Evolutionary conservation across 2,329 filamentous ascomycete species (phyloP).

Genomic region (Penicillium paneum): DNA sequence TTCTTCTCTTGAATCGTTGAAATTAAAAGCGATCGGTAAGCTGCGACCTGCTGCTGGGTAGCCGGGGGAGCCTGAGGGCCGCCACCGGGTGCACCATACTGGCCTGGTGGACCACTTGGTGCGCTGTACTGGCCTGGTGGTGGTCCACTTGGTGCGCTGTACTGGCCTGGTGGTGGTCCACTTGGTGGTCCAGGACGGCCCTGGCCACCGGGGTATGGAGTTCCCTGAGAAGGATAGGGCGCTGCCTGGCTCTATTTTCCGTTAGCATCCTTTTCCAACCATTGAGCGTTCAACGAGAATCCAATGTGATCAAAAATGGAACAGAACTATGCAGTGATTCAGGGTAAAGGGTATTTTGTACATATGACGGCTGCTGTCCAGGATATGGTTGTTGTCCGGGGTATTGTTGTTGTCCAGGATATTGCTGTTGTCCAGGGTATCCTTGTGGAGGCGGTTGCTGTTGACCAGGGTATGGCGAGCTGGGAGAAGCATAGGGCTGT

Average conservation of each 20-base stretch:
- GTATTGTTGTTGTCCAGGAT: constrained; percentile 11
- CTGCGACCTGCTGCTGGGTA: constrained; percentile 50
- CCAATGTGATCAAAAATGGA: not conserved
- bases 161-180: constrained; percentile 24
- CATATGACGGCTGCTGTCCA: constrained; percentile 25
- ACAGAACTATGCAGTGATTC: constrained; percentile 1
- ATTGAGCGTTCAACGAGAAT: not conserved
- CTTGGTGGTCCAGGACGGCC: constrained; percentile 24
- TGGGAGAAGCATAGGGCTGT: constrained; percentile 16
- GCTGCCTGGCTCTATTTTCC: constrained; percentile 15
- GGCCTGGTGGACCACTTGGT: no score
- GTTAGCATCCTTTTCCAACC: constrained; percentile 8
- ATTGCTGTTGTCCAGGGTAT: constrained; percentile 30
- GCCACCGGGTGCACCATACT: constrained; percentile 31
- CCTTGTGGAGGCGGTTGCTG: constrained; percentile 19
- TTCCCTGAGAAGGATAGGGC: constrained; percentile 30
- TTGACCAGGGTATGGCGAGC: constrained; percentile 25
- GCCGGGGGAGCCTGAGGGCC: constrained; percentile 34
- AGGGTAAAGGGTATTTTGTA: constrained; percentile 20
- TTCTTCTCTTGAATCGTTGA: constrained; percentile 59
- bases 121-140: no score
- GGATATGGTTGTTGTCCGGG: constrained; percentile 10
- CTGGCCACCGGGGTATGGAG: constrained; percentile 31
- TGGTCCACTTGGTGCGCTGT: constrained; percentile 26
- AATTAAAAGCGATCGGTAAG: constrained; percentile 57